Base-by-base conservation (phyloP, 768 basidiomycete species). In the Suillus tomentosus region DNA sequence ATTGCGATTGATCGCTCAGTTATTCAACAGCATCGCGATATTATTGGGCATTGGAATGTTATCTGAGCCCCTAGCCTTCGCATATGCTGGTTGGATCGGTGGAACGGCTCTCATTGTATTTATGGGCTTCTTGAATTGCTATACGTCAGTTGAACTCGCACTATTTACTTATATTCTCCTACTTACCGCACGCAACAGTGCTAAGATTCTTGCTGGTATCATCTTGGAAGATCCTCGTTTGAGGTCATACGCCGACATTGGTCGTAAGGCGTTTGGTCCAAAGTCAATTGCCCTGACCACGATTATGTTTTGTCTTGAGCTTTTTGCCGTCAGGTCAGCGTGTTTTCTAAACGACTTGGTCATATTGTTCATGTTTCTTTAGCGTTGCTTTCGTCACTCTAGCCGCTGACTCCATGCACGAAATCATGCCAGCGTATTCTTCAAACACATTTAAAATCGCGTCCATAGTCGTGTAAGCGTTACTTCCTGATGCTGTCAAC, bases 21-120 rank as follows among this genome's bases (percentile, higher is more conserved):
- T 96, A n/a, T 95, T 95, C 76, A 96, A 96, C 69, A 89, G 89
- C 11, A 91, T 89, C 39, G 93, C 93, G 15, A 91, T 95, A 40
- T 79, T 96, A 13, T 80, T 95, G 22, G 95, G 95, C 7, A 89
- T 96, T 66, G 95, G 95, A 5, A 89, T 96, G 82, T 82, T 96
- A 19, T 93, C 93, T 14, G 89, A 94, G 72, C 94, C 95, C 0
- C 81, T 97, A 31, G 96, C 96, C 0, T 96, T 97, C 70, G 87
- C 95, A 1, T 94, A 93, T 70, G 86, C 94, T 2, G 96, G 96
- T 3, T 98, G 96, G 96, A 77, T 89, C 19, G 79, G 82, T 43
- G 96, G 96, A 1, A 89, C 88, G 1, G 8, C 83, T 31, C 79
- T 98, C 17, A 85, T 96, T 63, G 72, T 92, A 13, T 84, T 85